phyloP scores from a whole-genome alignment of 140 eudicot species.

The Bidens hawaiensis region DNA sequence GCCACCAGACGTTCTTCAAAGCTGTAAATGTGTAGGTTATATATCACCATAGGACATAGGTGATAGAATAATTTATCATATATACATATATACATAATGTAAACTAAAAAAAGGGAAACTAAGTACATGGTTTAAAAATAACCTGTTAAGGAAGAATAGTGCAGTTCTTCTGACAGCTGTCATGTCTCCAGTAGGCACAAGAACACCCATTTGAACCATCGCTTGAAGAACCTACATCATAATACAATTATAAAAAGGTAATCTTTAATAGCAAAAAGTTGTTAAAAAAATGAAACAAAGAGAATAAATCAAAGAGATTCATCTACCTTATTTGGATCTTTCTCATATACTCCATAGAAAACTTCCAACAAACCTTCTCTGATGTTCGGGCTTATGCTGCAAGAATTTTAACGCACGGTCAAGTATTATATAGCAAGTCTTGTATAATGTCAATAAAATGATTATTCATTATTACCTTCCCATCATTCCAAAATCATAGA shows the following conservation, averaged over 20 bases:
- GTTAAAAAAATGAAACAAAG: neutral
- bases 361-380: constrained; percentile 91
- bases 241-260: neutral
- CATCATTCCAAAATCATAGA: constrained; percentile 99
- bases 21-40: constrained; percentile 37
- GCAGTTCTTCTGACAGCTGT: constrained; percentile 99
- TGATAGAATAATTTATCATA: neutral
- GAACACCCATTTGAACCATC: constrained; percentile 98
- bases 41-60: neutral
- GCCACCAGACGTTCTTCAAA: constrained; percentile 96
- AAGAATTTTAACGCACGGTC: constrained; percentile 24
- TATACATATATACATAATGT: constrained; percentile 1
- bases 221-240: constrained; percentile 77
- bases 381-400: constrained; percentile 93
- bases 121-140: neutral
- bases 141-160: constrained; percentile 88
- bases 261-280: neutral
- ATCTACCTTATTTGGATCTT: constrained; percentile 84
- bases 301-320: neutral
- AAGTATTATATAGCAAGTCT: neutral
- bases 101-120: neutral
- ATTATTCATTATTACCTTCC: constrained; percentile 61
- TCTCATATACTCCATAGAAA: constrained; percentile 96
- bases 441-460: neutral
- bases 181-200: constrained; percentile 99